Evolutionary conservation across 1,284 basidiomycete species (phyloP).

Genomic region (Cutaneotrichosporon sp.): DNA sequence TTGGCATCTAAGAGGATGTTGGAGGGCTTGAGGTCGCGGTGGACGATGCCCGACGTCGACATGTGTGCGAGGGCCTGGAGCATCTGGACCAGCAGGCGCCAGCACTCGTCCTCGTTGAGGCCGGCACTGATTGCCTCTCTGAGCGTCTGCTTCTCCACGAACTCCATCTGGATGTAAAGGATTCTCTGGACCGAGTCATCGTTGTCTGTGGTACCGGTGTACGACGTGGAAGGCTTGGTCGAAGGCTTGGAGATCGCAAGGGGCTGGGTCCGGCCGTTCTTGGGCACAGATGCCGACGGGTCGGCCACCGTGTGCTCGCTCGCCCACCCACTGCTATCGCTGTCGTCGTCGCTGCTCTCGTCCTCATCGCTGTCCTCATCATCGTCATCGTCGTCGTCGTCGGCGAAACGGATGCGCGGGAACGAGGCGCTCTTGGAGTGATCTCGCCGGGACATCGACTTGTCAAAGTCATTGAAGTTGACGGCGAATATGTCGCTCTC

Average conservation of each 20-base stretch:
- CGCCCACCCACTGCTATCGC: conserved; percentile 31
- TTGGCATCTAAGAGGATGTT: conserved; percentile 90
- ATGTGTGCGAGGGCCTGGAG: conserved; percentile 92
- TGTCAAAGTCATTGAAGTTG: conserved; percentile 42
- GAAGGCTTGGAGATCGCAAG: conserved; percentile 21
- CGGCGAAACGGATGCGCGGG: conserved; percentile 49
- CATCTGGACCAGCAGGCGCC: conserved; percentile 88
- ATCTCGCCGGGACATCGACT: conserved; percentile 38
- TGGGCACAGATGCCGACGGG: conserved; percentile 31
- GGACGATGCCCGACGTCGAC: conserved; percentile 83
- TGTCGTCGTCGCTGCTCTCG: conserved; percentile 34
- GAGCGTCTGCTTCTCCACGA: conserved; percentile 52
- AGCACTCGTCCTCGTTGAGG: conserved; percentile 77
- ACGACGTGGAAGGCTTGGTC: conserved; percentile 16
- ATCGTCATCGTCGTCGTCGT: conserved; percentile 40
- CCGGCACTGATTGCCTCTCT: conserved; percentile 74
- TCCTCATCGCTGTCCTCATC: conserved; percentile 33
- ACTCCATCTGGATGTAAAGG: conserved; percentile 55
- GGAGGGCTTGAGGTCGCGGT: conserved; percentile 88
- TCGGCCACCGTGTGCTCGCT: conserved; percentile 35
- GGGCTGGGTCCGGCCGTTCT: conserved; percentile 3
- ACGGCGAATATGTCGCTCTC: conserved; percentile 45
- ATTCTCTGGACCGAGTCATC: conserved; percentile 42
- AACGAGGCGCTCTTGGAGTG: conserved; percentile 49
- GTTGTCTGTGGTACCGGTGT: conserved; percentile 39